Base-by-base conservation (phyloP, 768 basidiomycete genomes). In the Filobasidium floriforme region DNA sequence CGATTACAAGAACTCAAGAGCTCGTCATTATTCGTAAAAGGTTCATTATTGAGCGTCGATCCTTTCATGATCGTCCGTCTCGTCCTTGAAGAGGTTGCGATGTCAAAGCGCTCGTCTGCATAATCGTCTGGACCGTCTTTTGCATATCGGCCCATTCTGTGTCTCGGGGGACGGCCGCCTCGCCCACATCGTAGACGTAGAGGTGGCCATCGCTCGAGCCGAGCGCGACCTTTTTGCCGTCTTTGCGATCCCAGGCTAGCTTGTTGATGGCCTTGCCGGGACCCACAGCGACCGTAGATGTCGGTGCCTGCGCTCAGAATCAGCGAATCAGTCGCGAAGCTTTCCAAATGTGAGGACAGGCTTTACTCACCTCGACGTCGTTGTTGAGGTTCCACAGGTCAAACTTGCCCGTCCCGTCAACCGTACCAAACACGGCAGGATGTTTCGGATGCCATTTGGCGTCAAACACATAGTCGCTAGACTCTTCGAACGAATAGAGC, bases 381-480 rank as follows among this genome's bases (percentile, higher is more conserved):
- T 83, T 81, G 77, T 98, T 99, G 75, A 99, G 78, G 78, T 99
- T 98, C 96, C 96, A 99, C 44, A 99, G 75, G 73, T 97, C 91
- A 77, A 99, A 97, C 77, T 88, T 89, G 28, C 93, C 96, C 1
- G 89, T 88, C 1, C 96, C 96, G 75, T 98, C 92, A 1, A 90
- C 96, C 4, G 86, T 87, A 24, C 90, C 93, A 76, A 98, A 99
- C 57, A 93, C 68, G 0, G 94, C 92, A 15, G 96, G 96, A 79
- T 99, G 93, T 15, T 85, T 82, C 7, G 94, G 92, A 76, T 99
- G 96, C 96, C 96, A 99, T 77, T 88, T 90, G 55, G 91, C 93
- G 80, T 97, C 96, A 80, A 96, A 98, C 11, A 99, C 94, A 76
- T 98, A 97, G 77, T 99, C 96, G 75, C 93, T 92, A 14, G 92